Conservation (phyloP, 352 stramenopile species). For the Phytophthora megakarya region DNA sequence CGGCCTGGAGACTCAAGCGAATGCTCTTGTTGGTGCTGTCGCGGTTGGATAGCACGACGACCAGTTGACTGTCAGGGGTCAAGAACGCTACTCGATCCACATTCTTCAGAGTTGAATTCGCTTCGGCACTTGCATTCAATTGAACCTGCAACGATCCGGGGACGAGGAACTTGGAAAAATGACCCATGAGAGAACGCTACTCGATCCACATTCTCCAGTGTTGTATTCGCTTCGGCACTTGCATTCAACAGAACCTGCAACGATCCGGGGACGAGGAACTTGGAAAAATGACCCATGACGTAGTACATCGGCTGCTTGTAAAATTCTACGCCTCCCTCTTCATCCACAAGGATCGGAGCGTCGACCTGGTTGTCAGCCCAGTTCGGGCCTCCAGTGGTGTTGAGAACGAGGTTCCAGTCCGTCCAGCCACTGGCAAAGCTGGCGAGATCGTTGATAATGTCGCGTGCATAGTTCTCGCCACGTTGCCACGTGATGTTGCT, state of each 20-base stretch:
- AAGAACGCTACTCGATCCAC: slow-evolving; percentile 50
- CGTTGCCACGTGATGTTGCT: slow-evolving; percentile 58
- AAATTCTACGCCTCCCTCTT: slow-evolving; percentile 60
- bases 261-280: slow-evolving; percentile 65
- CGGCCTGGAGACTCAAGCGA: slow-evolving; percentile 22
- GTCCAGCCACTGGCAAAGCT: slow-evolving; percentile 82
- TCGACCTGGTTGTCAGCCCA: slow-evolving; percentile 75
- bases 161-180: slow-evolving; percentile 74
- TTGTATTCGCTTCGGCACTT: slow-evolving; percentile 40
- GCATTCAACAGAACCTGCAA: slow-evolving; percentile 37
- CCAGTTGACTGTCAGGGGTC: slow-evolving; percentile 45
- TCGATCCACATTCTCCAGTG: slow-evolving; percentile 40
- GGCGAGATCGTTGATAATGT: slow-evolving; percentile 87
- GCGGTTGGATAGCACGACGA: slow-evolving; percentile 52
- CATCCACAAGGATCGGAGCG: slow-evolving; percentile 71
- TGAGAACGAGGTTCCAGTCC: slow-evolving; percentile 90
- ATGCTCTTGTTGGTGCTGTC: slow-evolving; percentile 36
- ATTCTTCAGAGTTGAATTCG: slow-evolving; percentile 31
- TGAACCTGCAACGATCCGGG: slow-evolving; percentile 56
- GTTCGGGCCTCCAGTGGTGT: slow-evolving; percentile 71
- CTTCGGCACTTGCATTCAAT: slow-evolving; percentile 36
- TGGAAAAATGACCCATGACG: slow-evolving; percentile 71
- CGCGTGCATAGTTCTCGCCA: slow-evolving; percentile 76
- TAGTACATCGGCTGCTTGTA: slow-evolving; percentile 89
- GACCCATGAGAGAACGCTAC: slow-evolving; percentile 64